These are phyloP conservation scores for Hyaloperonospora brassicae DNA, from an alignment of 352 stramenopile species.

Conservation along the genomic window DNA sequence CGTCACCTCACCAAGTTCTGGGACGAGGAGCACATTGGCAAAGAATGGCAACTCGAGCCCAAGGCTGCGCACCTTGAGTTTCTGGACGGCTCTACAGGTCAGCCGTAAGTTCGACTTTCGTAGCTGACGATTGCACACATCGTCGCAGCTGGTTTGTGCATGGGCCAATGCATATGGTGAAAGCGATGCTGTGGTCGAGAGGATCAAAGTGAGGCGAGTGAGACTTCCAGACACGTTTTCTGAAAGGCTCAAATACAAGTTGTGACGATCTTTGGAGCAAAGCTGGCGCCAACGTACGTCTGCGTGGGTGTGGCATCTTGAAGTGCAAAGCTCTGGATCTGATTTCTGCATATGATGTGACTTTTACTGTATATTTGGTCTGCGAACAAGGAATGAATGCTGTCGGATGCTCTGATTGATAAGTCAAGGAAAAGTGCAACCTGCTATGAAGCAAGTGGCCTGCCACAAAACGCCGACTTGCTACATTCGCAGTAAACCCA, in stretches of 20 bases:
- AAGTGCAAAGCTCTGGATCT: constrained; percentile 28
- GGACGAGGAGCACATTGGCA: constrained; percentile 65
- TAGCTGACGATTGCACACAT: background rate
- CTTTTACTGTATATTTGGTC: too few species aligned
- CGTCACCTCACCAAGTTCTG: constrained; percentile 87
- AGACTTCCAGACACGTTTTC: too few species aligned
- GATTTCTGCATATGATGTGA: too few species aligned
- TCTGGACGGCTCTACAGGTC: constrained; percentile 53
- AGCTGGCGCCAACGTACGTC: too few species aligned
- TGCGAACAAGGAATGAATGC: background rate
- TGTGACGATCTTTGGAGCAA: too few species aligned
- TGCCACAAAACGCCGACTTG: constrained; percentile 7
- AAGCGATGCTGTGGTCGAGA: background rate
- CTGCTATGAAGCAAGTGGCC: constrained; percentile 36
- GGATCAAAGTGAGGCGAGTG: too few species aligned
- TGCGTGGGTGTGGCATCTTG: background rate
- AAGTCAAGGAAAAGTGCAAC: constrained; percentile 51
- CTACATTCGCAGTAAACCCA: too few species aligned
- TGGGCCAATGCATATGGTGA: constrained; percentile 21
- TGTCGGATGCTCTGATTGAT: constrained; percentile 59
- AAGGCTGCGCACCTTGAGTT: constrained; percentile 59
- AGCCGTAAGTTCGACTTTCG: constrained; percentile 32
- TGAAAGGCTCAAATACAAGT: too few species aligned
- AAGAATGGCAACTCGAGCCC: constrained; percentile 57
- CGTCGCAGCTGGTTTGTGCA: constrained; percentile 14